Conservation (phyloP, 2,329 filamentous ascomycete species). For the Calonectria pseudoreteaudii region DNA sequence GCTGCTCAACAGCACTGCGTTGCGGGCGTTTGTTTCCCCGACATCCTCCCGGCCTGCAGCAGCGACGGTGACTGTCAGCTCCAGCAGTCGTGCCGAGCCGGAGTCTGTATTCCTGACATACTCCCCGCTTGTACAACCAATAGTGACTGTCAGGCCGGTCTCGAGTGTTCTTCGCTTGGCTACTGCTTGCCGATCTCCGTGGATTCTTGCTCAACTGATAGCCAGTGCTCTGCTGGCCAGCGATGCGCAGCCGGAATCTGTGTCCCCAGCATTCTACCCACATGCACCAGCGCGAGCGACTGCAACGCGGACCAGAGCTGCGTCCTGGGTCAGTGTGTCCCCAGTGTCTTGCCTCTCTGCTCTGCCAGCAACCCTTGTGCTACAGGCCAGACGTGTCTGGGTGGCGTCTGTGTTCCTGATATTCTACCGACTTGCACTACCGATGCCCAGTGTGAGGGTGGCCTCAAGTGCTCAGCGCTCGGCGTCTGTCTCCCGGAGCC, state of each 20-base stretch:
- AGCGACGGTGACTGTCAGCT: background rate
- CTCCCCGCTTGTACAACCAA: background rate
- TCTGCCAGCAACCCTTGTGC: background rate
- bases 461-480: background rate
- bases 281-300: background rate
- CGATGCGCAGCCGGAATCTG: slow-evolving; percentile 7
- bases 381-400: background rate
- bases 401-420: slow-evolving; percentile 12
- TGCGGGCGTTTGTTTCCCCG: background rate
- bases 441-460: background rate
- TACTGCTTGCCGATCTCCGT: background rate
- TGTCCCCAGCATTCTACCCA: background rate
- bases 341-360: slow-evolving; percentile 4
- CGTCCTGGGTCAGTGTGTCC: background rate
- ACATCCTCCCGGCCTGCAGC: background rate
- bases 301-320: background rate
- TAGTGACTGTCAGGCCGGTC: background rate
- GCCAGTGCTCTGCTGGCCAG: background rate
- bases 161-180: slow-evolving; percentile 1
- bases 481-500: slow-evolving; percentile 1
- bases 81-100: background rate
- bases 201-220: background rate
- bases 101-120: slow-evolving; percentile 6
- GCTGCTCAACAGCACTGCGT: background rate
- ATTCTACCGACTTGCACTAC: background rate